phyloP scores from a whole-genome alignment of 768 basidiomycete species.

The Leccinellum luteum region DNA sequence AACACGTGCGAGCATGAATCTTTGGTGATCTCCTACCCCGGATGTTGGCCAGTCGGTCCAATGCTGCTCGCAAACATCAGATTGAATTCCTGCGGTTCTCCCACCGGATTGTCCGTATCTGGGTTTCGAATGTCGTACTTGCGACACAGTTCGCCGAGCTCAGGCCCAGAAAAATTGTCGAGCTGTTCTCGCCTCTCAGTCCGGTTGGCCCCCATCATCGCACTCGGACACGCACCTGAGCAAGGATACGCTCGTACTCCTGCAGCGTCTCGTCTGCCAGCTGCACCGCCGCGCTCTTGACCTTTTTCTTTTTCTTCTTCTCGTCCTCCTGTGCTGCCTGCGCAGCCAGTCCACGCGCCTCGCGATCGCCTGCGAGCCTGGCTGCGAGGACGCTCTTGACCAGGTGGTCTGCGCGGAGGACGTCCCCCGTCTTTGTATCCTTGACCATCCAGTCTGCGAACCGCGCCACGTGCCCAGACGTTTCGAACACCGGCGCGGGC shows the following conservation, averaged over 20 bases:
- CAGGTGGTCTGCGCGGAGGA: slow-evolving; percentile 94
- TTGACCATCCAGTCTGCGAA: slow-evolving; percentile 99
- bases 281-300: slow-evolving; percentile 65
- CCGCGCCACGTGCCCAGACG: slow-evolving; percentile 95
- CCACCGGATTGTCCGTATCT: slow-evolving; percentile 88
- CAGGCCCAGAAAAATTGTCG: slow-evolving; percentile 89
- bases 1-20: not conserved
- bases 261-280: slow-evolving; percentile 69
- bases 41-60: slow-evolving; percentile 95
- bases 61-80: slow-evolving; percentile 98
- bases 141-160: slow-evolving; percentile 83
- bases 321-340: slow-evolving; percentile 59
- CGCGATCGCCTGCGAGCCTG: slow-evolving; percentile 83
- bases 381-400: slow-evolving; percentile 92
- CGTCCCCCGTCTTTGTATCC: slow-evolving; percentile 92
- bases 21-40: slow-evolving; percentile 54
- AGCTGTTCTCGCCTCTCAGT: slow-evolving; percentile 14
- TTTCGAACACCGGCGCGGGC: slow-evolving; percentile 89
- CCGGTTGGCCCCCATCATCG: not conserved
- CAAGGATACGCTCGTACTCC: slow-evolving; percentile 80
- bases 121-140: slow-evolving; percentile 84
- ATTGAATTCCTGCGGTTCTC: slow-evolving; percentile 95
- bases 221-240: slow-evolving; percentile 62
- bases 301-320: slow-evolving; percentile 62
- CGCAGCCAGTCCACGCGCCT: slow-evolving; percentile 77